Evolutionary conservation across 2,329 filamentous ascomycete species (phyloP).

Genomic region (Dothistroma pini): DNA sequence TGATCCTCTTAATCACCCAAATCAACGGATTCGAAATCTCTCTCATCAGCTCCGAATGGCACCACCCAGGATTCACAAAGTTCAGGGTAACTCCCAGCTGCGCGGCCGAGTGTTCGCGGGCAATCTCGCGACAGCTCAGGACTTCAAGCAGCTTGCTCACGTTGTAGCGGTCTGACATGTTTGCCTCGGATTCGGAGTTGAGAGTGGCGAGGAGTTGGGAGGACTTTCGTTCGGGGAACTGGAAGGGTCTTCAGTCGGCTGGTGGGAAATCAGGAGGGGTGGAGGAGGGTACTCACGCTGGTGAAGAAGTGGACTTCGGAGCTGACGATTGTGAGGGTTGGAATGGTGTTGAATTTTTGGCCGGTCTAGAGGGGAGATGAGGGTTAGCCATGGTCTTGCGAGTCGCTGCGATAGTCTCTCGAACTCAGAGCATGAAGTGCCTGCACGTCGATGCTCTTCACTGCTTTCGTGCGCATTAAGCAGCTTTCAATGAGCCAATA

Average conservation of each 20-base stretch:
- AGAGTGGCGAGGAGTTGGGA: constrained; percentile 38
- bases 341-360: constrained; percentile 25
- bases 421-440: background rate
- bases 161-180: constrained; percentile 43
- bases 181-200: constrained; percentile 35
- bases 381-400: constrained; percentile 37
- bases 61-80: constrained; percentile 52
- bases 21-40: constrained; percentile 12
- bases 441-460: no score
- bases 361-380: constrained; percentile 44
- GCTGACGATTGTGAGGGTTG: constrained; percentile 40
- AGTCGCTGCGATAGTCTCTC: constrained; percentile 28
- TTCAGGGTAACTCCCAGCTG: constrained; percentile 47
- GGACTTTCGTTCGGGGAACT: constrained; percentile 35
- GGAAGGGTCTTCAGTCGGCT: background rate
- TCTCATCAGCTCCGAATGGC: constrained; percentile 46
- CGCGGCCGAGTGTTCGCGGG: constrained; percentile 24
- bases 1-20: constrained; percentile 19
- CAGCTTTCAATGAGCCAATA: background rate
- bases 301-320: constrained; percentile 44
- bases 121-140: constrained; percentile 39
- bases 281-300: constrained; percentile 24
- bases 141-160: constrained; percentile 50
- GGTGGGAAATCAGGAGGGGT: background rate
- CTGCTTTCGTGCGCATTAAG: no score